Evolutionary conservation across 2,329 filamentous ascomycete species (phyloP), one percentile per base, ranked within the genome.

Genomic region (Claviceps spartinae): DNA sequence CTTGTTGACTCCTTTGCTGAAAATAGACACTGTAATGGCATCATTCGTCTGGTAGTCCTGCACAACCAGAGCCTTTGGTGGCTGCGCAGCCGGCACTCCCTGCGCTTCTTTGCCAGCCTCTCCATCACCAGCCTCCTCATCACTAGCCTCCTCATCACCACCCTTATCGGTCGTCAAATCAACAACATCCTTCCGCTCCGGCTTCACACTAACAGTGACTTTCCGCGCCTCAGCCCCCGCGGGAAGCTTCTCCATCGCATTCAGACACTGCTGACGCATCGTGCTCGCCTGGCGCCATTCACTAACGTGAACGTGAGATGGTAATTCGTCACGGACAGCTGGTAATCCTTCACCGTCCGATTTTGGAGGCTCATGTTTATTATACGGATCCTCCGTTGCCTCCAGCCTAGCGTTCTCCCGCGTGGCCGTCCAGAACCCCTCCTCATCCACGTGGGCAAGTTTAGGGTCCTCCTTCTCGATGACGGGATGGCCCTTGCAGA

Each of bases 221-320:
- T 72, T 78, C 26, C 77, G 67, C 1, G 67, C 72, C 1, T 69
- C 61, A 47, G 77, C 69, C 2, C 72, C 72, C 13, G 58, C 60
- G 0, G 72, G 69, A 24, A 78, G 63, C 47, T 63, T 66, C 45
- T 70, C 68, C 65, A 81, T 61, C 24, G 62, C 61, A 0, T 58
- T 62, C 7, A 81, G 64, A n/a, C 71, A 67, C 61, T 77, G 73
- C 22, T 71, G 59, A 4, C 78, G 69, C 62, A 75, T 67, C 1
- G 68, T 64, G 49, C 70, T 69, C 1, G 73, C 75, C 36, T 67
- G 66, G 30, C 70, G 69, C 61, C 64, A 68, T 5, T 63, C 61
- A 2, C 37, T 49, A 24, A 5, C 50, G 22, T 22, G 22, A 22
- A 22, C 22, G 22, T 3, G 22, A 22, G 22, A 4, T 4, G 22